A percentile compares a stretch with the other conserved stretches of the same genome.
Conservation (phyloP, 2,329 filamentous ascomycete genomes). For the Didymella pomorum region DNA sequence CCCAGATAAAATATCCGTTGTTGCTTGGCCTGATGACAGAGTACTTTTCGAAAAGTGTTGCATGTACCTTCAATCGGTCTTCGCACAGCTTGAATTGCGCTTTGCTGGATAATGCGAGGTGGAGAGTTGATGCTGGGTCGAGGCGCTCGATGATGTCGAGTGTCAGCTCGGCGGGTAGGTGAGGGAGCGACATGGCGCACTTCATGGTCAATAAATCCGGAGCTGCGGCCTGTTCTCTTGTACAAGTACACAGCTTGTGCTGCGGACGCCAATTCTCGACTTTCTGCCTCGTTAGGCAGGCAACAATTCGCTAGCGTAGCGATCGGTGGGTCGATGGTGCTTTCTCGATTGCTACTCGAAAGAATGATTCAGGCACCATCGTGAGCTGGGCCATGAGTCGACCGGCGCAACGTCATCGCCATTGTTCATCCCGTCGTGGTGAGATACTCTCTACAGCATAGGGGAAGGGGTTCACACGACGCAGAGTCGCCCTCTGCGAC, state of each 20-base stretch:
- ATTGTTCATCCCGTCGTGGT: neutral
- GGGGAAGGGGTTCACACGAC: neutral
- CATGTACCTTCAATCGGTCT: conserved; percentile 17
- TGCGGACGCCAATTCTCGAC: neutral
- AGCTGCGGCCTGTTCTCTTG: neutral
- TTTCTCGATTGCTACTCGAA: neutral
- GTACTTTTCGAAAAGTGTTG: conserved; percentile 14
- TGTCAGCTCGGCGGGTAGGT: conserved; percentile 24
- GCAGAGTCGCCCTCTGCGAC: neutral
- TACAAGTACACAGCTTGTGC: neutral
- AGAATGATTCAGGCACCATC: neutral
- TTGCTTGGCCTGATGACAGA: conserved; percentile 10
- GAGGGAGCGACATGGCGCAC: conserved; percentile 18
- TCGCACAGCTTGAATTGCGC: conserved; percentile 12
- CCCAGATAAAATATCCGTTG: conserved; percentile 12
- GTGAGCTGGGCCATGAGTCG: neutral
- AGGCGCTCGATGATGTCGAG: conserved; percentile 20
- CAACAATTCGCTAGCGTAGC: conserved; percentile 4
- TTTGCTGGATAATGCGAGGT: conserved; percentile 27
- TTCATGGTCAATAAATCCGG: neutral
- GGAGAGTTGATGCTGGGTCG: conserved; percentile 23
- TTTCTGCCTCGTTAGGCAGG: neutral
- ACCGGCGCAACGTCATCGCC: neutral
- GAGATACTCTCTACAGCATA: neutral
- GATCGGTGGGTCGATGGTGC: neutral